A percentile compares a stretch with the other conserved stretches of the same genome.
Evolutionary conservation across 2,329 filamentous ascomycete genomes (phyloP).

Genomic region (Stachybotrys echinatus): DNA sequence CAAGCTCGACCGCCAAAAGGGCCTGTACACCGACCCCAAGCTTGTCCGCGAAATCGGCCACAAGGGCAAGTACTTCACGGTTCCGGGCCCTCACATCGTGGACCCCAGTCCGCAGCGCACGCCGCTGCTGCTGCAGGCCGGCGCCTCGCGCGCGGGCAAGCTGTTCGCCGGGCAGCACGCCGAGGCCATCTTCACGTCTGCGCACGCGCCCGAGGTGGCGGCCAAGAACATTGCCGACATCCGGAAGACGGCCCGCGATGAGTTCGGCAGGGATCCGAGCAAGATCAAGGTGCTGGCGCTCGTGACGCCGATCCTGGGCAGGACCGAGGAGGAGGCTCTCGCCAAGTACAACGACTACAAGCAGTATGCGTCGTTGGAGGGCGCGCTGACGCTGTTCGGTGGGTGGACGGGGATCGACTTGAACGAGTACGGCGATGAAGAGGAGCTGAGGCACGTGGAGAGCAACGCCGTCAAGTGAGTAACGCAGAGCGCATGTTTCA

Average conservation of each 20-base stretch:
- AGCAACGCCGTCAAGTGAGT: conserved; percentile 51
- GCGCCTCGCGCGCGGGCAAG: conserved; percentile 61
- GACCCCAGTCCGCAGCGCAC: conserved; percentile 64
- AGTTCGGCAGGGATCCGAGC: conserved; percentile 51
- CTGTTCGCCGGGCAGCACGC: conserved; percentile 64
- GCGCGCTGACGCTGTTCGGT: conserved; percentile 65
- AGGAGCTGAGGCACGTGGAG: conserved; percentile 58
- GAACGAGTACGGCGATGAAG: conserved; percentile 56
- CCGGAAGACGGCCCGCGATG: conserved; percentile 44
- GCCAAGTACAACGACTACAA: conserved; percentile 58
- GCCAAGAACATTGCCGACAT: conserved; percentile 60
- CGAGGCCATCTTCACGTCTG: conserved; percentile 65
- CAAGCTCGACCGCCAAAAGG: conserved; percentile 49
- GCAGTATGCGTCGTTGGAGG: conserved; percentile 54
- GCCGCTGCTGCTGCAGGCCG: conserved; percentile 65
- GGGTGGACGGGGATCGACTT: conserved; percentile 64
- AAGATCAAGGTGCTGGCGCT: conserved; percentile 65
- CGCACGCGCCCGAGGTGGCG: conserved; percentile 57
- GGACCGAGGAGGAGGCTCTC: conserved; percentile 60
- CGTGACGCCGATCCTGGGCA: conserved; percentile 59
- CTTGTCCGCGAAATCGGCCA: conserved; percentile 63
- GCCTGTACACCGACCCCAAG: conserved; percentile 47
- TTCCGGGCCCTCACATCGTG: conserved; percentile 61
- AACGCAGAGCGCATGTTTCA: too few species aligned
- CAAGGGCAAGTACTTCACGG: conserved; percentile 55